Conservation (phyloP, 352 stramenopile species). For the Pythium scleroteichum region DNA sequence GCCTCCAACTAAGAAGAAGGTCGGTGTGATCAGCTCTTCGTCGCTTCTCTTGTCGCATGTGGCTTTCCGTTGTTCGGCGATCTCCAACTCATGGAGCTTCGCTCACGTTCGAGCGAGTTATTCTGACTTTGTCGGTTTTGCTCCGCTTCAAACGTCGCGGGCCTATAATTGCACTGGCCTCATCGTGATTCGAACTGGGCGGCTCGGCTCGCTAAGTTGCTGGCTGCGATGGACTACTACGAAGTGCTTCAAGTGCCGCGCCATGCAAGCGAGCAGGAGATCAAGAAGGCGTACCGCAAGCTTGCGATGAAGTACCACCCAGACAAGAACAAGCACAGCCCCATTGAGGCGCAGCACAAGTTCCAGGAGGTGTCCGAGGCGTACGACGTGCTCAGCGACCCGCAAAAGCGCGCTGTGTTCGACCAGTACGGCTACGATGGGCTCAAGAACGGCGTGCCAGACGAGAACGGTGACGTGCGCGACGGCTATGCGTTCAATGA, state of each 20-base stretch:
- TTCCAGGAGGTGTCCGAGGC: conserved; percentile 96
- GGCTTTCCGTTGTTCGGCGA: too few relatives aligned
- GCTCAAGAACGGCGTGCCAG: conserved; percentile 87
- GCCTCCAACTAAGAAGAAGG: too few relatives aligned
- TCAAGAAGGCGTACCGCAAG: conserved; percentile 96
- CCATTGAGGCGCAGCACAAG: conserved; percentile 84
- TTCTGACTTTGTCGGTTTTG: too few relatives aligned
- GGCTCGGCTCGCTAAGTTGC: too few relatives aligned
- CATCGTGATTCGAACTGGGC: too few relatives aligned
- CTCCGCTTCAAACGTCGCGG: too few relatives aligned
- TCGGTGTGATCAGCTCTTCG: too few relatives aligned
- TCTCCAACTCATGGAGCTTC: too few relatives aligned
- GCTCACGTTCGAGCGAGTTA: too few relatives aligned
- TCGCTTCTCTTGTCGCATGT: too few relatives aligned
- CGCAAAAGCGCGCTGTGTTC: conserved; percentile 90
- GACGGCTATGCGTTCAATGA: conserved; percentile 91
- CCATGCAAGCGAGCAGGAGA: conserved; percentile 79
- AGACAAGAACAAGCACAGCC: conserved; percentile 93
- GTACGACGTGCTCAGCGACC: conserved; percentile 94
- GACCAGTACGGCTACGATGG: conserved; percentile 95
- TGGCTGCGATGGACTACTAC: conserved; percentile 87
- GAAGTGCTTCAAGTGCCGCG: conserved; percentile 87
- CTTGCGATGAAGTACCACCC: conserved; percentile 94
- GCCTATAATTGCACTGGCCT: too few relatives aligned
- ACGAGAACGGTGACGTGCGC: conserved; percentile 73